These are phyloP conservation scores for Ambrosiella beaveri DNA, from an alignment of 2,329 filamentous ascomycete genomes.

Conservation along the genomic window DNA sequence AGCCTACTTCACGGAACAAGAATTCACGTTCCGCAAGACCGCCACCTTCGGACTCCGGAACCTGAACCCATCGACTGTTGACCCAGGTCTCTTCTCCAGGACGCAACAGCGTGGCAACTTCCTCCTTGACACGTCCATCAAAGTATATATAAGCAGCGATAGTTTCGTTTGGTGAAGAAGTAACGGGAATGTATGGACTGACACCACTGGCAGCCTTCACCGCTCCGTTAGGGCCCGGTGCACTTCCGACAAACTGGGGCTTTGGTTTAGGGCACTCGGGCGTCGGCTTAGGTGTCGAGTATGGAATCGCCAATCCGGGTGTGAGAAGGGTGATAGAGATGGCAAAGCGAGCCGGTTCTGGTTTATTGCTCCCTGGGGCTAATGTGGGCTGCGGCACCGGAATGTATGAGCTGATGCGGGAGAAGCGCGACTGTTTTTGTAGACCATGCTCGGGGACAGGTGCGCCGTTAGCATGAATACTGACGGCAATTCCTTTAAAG, in stretches of 20 bases:
- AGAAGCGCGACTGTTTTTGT: constrained; percentile 79
- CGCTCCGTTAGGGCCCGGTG: constrained; percentile 37
- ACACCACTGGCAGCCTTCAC: constrained; percentile 38
- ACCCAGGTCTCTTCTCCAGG: constrained; percentile 98
- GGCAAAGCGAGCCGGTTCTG: constrained; percentile 88
- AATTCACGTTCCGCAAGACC: constrained; percentile 94
- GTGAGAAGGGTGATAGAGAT: constrained; percentile 95
- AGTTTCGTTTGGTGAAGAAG: constrained; percentile 84
- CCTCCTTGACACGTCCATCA: constrained; percentile 84
- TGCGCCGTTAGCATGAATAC: constrained; percentile 67
- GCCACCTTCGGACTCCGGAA: constrained; percentile 78
- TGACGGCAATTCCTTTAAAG: constrained; percentile 98
- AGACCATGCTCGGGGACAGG: constrained; percentile 87
- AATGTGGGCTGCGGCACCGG: constrained; percentile 81
- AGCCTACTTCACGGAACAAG: constrained; percentile 85
- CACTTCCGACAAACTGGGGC: constrained; percentile 61
- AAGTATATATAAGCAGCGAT: constrained; percentile 99
- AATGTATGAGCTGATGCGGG: constrained; percentile 92
- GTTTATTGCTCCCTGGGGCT: constrained; percentile 42
- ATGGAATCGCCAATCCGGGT: constrained; percentile 73
- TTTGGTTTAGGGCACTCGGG: constrained; percentile 61
- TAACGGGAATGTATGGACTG: constrained; percentile 79
- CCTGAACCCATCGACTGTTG: constrained; percentile 92
- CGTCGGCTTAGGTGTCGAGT: constrained; percentile 73
- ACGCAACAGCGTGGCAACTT: constrained; percentile 82